Percentiles rank a stretch among this genome's conserved stretches.
phyloP scores from a whole-genome alignment of 768 basidiomycete genomes.

The Asterophora parasitica region DNA sequence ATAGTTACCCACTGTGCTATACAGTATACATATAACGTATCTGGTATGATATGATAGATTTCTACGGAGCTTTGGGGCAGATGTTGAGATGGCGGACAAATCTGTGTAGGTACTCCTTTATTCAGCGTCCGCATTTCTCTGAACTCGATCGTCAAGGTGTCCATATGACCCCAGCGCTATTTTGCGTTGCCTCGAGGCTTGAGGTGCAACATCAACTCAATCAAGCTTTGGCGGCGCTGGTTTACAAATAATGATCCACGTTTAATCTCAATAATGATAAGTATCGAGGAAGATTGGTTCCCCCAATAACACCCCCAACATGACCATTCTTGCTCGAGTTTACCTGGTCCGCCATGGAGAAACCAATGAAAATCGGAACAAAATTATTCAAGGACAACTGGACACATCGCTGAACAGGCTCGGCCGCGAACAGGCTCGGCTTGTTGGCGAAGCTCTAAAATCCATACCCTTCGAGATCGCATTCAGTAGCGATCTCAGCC shows the following conservation, averaged over 20 bases:
- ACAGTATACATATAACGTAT: background rate
- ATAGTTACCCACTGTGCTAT: background rate
- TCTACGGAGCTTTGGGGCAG: background rate
- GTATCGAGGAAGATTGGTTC: no score
- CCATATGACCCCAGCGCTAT: no score
- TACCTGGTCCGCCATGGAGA: constrained; percentile 78
- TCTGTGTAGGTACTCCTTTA: no score
- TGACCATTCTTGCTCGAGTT: constrained; percentile 36
- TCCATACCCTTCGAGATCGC: constrained; percentile 52
- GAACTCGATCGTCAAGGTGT: no score
- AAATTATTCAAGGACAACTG: constrained; percentile 71
- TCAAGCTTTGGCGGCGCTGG: constrained; percentile 7
- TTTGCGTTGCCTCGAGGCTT: no score
- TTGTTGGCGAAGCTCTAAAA: constrained; percentile 51
- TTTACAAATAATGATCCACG: constrained; percentile 7
- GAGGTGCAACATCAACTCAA: background rate
- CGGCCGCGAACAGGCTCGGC: constrained; percentile 55
- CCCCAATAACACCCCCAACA: constrained; percentile 9
- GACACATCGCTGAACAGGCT: constrained; percentile 62
- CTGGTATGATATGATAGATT: background rate
- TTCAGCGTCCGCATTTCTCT: no score
- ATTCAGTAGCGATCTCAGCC: constrained; percentile 65
- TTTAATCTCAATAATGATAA: constrained; percentile 5
- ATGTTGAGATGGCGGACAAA: no score
- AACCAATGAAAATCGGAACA: constrained; percentile 60